These are phyloP conservation scores for Pseudogymnoascus sp. DNA, from an alignment of 2,329 filamentous ascomycete genomes.

Conservation along the genomic window DNA sequence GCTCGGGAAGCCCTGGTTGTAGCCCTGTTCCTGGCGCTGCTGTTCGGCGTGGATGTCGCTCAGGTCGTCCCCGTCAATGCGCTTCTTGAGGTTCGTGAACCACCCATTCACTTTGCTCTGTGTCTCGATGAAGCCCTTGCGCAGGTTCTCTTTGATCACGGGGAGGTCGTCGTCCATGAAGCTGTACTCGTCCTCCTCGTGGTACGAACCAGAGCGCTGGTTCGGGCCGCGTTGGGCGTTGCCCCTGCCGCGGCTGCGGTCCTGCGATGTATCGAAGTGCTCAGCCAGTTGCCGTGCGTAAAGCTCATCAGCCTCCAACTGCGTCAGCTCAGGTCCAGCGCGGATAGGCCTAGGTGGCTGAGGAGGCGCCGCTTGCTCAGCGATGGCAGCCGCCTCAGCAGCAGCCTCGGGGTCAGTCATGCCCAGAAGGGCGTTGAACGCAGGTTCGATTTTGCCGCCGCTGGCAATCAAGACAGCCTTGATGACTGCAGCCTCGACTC, in stretches of 20 bases:
- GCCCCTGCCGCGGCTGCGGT: conserved; percentile 34
- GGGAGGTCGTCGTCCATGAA: conserved; percentile 96
- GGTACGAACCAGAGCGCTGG: conserved; percentile 23
- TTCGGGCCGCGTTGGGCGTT: conserved; percentile 46
- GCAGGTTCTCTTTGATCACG: conserved; percentile 83
- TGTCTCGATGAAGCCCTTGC: conserved; percentile 90
- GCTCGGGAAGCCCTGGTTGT: conserved; percentile 30
- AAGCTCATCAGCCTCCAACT: conserved; percentile 82
- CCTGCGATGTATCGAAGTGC: conserved; percentile 61
- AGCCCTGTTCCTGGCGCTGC: conserved; percentile 42
- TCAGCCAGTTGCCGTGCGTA: conserved; percentile 90
- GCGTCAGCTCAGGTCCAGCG: conserved; percentile 52
- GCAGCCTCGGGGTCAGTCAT: conserved; percentile 65
- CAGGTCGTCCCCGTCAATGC: conserved; percentile 74
- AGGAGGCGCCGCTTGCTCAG: conserved; percentile 63
- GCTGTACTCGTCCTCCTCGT: conserved; percentile 69
- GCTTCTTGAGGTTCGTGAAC: conserved; percentile 88
- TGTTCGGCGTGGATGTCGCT: conserved; percentile 44
- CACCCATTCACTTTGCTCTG: conserved; percentile 88
- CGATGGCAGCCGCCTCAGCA: conserved; percentile 46
- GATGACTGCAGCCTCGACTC: conserved; percentile 70
- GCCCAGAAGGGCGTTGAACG: conserved; percentile 91
- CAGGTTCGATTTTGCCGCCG: conserved; percentile 78
- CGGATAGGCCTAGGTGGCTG: conserved; percentile 71
- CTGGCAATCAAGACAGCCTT: conserved; percentile 85